These are phyloP conservation scores for Limonomyces culmigenus DNA, from an alignment of 1,284 basidiomycete genomes.

Conservation along the genomic window DNA sequence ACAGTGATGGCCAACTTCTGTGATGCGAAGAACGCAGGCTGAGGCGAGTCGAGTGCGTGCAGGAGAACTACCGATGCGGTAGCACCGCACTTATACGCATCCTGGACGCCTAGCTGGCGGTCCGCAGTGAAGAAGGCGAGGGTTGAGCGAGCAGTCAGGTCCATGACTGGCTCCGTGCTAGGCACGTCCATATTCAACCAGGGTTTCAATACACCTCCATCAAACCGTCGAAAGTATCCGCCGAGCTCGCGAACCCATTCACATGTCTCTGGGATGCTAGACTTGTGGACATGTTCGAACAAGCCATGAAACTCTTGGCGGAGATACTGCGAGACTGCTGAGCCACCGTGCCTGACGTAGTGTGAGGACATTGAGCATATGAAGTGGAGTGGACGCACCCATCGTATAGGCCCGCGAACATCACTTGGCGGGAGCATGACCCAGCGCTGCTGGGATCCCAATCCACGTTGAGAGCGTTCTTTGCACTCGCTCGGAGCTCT, in stretches of 20 bases:
- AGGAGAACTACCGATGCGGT: slow-evolving; percentile 83
- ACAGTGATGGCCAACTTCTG: slow-evolving; percentile 61
- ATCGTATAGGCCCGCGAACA: slow-evolving; percentile 81
- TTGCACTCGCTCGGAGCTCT: slow-evolving; percentile 50
- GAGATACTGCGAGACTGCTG: slow-evolving; percentile 28
- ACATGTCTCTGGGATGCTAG: slow-evolving; percentile 57
- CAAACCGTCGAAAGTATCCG: slow-evolving; percentile 81
- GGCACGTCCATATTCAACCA: slow-evolving; percentile 30
- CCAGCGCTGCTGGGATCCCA: slow-evolving; percentile 55
- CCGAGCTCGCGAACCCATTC: slow-evolving; percentile 62
- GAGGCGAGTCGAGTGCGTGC: slow-evolving; percentile 66
- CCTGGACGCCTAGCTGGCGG: slow-evolving; percentile 40
- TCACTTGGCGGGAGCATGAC: slow-evolving; percentile 54
- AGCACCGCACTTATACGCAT: slow-evolving; percentile 61
- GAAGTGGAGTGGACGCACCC: slow-evolving; percentile 31
- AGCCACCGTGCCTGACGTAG: slow-evolving; percentile 12
- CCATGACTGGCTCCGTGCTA: slow-evolving; percentile 37
- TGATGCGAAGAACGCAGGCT: slow-evolving; percentile 66
- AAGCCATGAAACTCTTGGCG: slow-evolving; percentile 65
- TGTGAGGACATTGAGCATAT: slow-evolving; percentile 2
- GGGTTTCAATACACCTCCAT: slow-evolving; percentile 58
- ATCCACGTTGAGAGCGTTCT: slow-evolving; percentile 40
- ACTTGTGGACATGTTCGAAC: slow-evolving; percentile 59
- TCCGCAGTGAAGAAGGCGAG: slow-evolving; percentile 73
- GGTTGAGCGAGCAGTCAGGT: slow-evolving; percentile 72